Conservation (phyloP, 2,329 filamentous ascomycete genomes). For the Epichloe amarillans region DNA sequence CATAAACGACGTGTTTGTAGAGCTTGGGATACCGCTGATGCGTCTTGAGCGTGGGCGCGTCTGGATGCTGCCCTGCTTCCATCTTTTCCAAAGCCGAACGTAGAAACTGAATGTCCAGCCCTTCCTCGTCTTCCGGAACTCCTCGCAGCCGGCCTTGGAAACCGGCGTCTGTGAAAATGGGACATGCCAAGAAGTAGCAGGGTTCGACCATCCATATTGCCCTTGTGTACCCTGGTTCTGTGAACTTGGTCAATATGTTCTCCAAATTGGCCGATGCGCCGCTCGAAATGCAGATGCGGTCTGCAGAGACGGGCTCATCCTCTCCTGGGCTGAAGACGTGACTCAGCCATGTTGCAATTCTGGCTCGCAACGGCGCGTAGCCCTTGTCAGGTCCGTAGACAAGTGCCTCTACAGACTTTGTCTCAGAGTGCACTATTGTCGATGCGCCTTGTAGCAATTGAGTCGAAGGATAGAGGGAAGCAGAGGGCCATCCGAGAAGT, state of each 20-base stretch:
- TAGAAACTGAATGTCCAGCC: slow-evolving; percentile 51
- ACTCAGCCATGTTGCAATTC: slow-evolving; percentile 58
- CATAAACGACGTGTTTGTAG: slow-evolving; percentile 80
- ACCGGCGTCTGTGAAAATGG: slow-evolving; percentile 73
- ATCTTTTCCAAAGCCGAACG: slow-evolving; percentile 17
- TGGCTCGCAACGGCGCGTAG: slow-evolving; percentile 52
- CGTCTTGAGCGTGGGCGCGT: slow-evolving; percentile 6
- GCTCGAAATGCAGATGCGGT: slow-evolving; percentile 66
- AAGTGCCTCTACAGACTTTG: slow-evolving; percentile 23
- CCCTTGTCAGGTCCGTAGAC: slow-evolving; percentile 71
- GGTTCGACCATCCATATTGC: slow-evolving; percentile 72
- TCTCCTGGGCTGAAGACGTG: slow-evolving; percentile 10
- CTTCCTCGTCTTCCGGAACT: slow-evolving; percentile 65
- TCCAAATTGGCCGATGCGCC: slow-evolving; percentile 77
- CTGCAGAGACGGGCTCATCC: slow-evolving; percentile 10
- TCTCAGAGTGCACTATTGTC: slow-evolving; percentile 42
- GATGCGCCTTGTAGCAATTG: slow-evolving; percentile 24
- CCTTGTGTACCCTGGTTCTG: slow-evolving; percentile 62
- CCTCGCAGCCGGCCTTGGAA: slow-evolving; percentile 54
- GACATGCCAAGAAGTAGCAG: slow-evolving; percentile 71
- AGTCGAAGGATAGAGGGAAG: slow-evolving; percentile 39
- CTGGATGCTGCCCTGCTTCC: slow-evolving; percentile 13
- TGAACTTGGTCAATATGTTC: slow-evolving; percentile 64
- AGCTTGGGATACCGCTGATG: slow-evolving; percentile 38
- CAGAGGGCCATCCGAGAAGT: slow-evolving; percentile 54